A percentile compares a stretch with the other conserved stretches of the same genome.
phyloP scores from a whole-genome alignment of 2,329 filamentous ascomycete species.

The Myriosclerotinia duriaeana region DNA sequence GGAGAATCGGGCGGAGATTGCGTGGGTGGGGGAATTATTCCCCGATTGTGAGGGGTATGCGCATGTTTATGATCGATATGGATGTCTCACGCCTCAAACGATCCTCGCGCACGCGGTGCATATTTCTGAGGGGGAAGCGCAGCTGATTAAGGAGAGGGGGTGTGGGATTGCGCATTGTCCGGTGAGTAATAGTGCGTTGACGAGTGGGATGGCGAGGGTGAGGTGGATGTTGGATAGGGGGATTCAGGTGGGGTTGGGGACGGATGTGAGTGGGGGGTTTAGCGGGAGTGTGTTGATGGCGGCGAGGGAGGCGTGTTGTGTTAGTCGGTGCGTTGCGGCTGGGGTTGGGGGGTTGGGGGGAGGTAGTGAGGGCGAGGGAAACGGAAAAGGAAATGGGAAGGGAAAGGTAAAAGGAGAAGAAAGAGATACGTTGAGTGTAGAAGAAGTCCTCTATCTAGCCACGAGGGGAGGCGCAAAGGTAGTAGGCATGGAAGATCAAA shows the following conservation, averaged over 20 bases:
- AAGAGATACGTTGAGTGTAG: constrained; percentile 70
- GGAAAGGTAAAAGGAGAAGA: too few relatives aligned
- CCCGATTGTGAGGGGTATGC: constrained; percentile 65
- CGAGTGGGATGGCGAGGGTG: constrained; percentile 75
- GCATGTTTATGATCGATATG: constrained; percentile 72
- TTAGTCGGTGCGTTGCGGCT: constrained; percentile 66
- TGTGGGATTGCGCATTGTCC: constrained; percentile 83
- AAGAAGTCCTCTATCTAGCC: constrained; percentile 82
- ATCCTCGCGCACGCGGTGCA: constrained; percentile 87
- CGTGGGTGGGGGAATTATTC: constrained; percentile 69
- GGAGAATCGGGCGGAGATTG: constrained; percentile 75
- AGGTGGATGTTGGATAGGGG: constrained; percentile 71
- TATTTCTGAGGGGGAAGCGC: constrained; percentile 59
- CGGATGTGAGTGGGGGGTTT: constrained; percentile 88
- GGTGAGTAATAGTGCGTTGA: constrained; percentile 78
- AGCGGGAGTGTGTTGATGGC: constrained; percentile 77
- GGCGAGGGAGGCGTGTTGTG: constrained; percentile 76
- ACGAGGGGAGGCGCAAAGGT: constrained; percentile 85
- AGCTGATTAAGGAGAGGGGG: constrained; percentile 58
- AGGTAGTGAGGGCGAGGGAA: too few relatives aligned
- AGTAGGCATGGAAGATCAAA: constrained; percentile 66
- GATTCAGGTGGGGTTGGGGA: constrained; percentile 80
- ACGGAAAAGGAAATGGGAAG: constrained; percentile 51
- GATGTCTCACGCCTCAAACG: constrained; percentile 68
- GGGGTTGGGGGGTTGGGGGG: constrained; percentile 45